Percentiles rank a stretch among this genome's conserved stretches.
Evolutionary conservation across 805 yeast genomes (phyloP).

Genomic region (Ogataea polymorpha): DNA sequence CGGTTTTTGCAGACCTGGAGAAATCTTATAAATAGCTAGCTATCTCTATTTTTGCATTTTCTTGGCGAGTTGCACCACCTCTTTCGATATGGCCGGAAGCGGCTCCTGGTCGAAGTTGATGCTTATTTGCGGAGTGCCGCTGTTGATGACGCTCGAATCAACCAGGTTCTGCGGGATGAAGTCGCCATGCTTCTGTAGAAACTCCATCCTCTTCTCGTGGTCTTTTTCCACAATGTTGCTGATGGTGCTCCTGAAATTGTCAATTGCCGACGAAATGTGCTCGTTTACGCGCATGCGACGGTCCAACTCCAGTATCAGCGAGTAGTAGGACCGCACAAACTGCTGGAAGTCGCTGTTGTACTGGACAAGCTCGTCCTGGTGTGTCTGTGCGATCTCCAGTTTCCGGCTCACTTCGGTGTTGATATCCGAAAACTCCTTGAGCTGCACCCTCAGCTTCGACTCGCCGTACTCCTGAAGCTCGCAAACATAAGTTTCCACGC

Average conservation of each 20-base stretch:
- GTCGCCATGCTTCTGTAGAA: conserved; percentile 47
- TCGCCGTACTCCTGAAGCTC: conserved; percentile 31
- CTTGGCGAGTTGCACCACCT: conserved; percentile 20
- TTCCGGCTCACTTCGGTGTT: conserved; percentile 11
- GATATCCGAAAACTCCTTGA: conserved; percentile 18
- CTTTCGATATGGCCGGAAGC: conserved; percentile 21
- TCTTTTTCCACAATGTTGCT: conserved; percentile 43
- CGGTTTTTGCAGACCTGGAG: conserved; percentile 55
- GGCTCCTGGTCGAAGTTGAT: conserved; percentile 21
- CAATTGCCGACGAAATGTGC: conserved; percentile 38
- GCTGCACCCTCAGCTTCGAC: conserved; percentile 23
- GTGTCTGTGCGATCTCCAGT: conserved; percentile 11
- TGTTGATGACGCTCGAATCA: conserved; percentile 22
- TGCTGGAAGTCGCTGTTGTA: conserved; percentile 45
- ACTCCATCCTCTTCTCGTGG: conserved; percentile 37
- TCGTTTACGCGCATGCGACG: conserved; percentile 45
- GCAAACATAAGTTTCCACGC: conserved; percentile 18
- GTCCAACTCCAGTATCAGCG: conserved; percentile 48
- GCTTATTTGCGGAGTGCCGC: conserved; percentile 23
- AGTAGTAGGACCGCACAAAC: conserved; percentile 51
- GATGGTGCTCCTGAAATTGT: conserved; percentile 41
- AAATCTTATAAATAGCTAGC: conserved; percentile 36
- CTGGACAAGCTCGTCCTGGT: conserved; percentile 17
- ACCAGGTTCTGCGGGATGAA: conserved; percentile 47
- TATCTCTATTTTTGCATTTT: conserved; percentile 4